phyloP scores from a whole-genome alignment of 352 stramenopile genomes.

The Halophytophthora polymorphica region DNA sequence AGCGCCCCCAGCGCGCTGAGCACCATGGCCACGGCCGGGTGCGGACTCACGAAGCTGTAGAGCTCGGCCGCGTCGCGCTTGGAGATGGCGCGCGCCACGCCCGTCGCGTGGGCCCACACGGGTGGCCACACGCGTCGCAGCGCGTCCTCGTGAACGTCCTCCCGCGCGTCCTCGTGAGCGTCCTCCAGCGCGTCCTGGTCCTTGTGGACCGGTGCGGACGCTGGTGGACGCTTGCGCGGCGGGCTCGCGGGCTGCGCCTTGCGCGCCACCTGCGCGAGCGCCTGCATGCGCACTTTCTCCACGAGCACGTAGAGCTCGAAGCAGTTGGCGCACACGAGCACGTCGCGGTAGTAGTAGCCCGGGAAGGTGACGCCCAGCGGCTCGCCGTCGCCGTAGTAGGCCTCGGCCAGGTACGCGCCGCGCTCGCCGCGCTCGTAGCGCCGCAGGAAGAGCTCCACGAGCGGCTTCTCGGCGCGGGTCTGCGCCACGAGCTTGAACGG shows the following conservation, averaged over 20 bases:
- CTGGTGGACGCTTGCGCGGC: too few relatives aligned
- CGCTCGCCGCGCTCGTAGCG: constrained; percentile 75
- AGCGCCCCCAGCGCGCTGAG: constrained; percentile 54
- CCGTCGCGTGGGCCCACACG: constrained; percentile 33
- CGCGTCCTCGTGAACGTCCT: constrained; percentile 1
- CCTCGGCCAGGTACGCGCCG: constrained; percentile 69
- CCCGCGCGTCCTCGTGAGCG: not conserved
- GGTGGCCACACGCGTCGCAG: constrained; percentile 32
- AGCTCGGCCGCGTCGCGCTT: constrained; percentile 78
- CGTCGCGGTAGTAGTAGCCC: constrained; percentile 82
- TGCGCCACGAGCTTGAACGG: constrained; percentile 82
- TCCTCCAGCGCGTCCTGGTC: constrained; percentile 18
- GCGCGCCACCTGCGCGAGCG: constrained; percentile 39
- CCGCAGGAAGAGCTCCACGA: constrained; percentile 77
- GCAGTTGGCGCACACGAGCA: constrained; percentile 75
- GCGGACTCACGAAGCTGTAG: constrained; percentile 76
- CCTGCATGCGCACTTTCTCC: constrained; percentile 69
- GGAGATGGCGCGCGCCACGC: constrained; percentile 27
- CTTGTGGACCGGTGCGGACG: not conserved
- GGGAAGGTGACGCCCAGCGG: constrained; percentile 71
- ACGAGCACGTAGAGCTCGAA: constrained; percentile 80
- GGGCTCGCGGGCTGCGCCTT: constrained; percentile 9
- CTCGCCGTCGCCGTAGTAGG: constrained; percentile 75
- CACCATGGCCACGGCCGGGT: constrained; percentile 78
- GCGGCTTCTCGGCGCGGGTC: constrained; percentile 72